Base-by-base conservation (phyloP, 768 basidiomycete species). In the Ramaria sp. region DNA sequence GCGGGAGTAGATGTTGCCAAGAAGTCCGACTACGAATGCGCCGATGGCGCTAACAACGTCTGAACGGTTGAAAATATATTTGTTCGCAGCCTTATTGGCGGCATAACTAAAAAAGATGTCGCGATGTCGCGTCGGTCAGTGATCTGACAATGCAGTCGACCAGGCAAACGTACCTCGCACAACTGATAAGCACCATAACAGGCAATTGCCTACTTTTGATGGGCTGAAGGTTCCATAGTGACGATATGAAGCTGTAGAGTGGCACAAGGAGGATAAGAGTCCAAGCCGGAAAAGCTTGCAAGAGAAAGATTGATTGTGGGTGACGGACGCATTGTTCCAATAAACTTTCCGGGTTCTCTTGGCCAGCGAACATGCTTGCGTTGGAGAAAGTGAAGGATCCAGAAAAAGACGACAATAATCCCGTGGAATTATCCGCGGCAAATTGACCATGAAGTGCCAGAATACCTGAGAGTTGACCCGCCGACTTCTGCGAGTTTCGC, bases 41-140 rank as follows among this genome's bases (percentile, higher is more conserved):
- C 88, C 89, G 61, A 91, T 87, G 9, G 86, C 85, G 52, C 85
- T 87, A 15, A 89, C 88, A 43, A 91, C 71, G 61, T 92, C 89
- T 4, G 85, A 85, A 15, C 85, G 82, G 65, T 85, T 82, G 70
- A 88, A 85, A 62, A 92, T 90, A 63, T 82, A 88, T 60, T 85
- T 84, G 56, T 78, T 80, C 22, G 81, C 76, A 22, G 76, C 73
- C 64, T 77, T 78, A 65, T 86, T 88, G 39, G 83, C 83, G 10
- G 80, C 75, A 65, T 25, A 56, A 10, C 48, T 52, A 42, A n/a
- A 44, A 24, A 8, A 44, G 67, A 10, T 88, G 82, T 63, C 83
- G 41, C 16, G 48, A 42, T 41, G 28, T 13, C 7, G 15, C 20
- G 10, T 22, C 30, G 22, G 41, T 5, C 20, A 10, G 16, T 34